Conservation (phyloP, 805 yeast species). For the Scheffersomyces ergatensis region DNA sequence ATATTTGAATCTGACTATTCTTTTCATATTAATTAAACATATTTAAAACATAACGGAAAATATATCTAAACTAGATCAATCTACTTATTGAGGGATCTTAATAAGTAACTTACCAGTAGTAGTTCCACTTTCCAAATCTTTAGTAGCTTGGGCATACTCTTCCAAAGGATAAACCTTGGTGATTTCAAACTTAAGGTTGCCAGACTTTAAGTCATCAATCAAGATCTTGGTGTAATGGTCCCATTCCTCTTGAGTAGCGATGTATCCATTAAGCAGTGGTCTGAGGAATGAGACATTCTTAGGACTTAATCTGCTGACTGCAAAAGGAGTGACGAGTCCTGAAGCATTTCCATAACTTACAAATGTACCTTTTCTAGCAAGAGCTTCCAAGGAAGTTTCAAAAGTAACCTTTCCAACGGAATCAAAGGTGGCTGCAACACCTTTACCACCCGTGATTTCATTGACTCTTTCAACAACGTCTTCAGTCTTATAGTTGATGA, state of each 20-base stretch:
- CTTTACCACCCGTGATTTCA: constrained; percentile 62
- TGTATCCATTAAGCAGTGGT: constrained; percentile 57
- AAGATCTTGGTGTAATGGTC: constrained; percentile 31
- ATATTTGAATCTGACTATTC: no score
- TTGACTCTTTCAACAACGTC: constrained; percentile 54
- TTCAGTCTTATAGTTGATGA: constrained; percentile 55
- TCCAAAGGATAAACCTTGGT: constrained; percentile 54
- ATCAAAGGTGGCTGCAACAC: constrained; percentile 70
- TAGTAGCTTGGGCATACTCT: constrained; percentile 63
- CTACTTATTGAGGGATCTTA: constrained; percentile 49
- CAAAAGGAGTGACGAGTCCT: constrained; percentile 76
- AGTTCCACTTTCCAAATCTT: constrained; percentile 59
- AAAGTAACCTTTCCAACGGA: constrained; percentile 78
- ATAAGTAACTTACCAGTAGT: constrained; percentile 76
- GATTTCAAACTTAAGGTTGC: constrained; percentile 51
- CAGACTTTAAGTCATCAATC: constrained; percentile 39
- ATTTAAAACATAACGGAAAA: no score
- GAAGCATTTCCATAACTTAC: constrained; percentile 84
- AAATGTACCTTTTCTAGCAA: constrained; percentile 71
- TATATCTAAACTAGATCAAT: no score
- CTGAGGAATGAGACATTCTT: constrained; percentile 65
- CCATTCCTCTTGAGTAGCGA: constrained; percentile 58
- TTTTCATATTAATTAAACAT: no score
- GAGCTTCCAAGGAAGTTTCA: constrained; percentile 55
- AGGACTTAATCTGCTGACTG: constrained; percentile 46